Percentiles rank a stretch among this genome's conserved stretches.
phyloP scores from a whole-genome alignment of 2,329 filamentous ascomycete species.

The Colletotrichum godetiae region DNA sequence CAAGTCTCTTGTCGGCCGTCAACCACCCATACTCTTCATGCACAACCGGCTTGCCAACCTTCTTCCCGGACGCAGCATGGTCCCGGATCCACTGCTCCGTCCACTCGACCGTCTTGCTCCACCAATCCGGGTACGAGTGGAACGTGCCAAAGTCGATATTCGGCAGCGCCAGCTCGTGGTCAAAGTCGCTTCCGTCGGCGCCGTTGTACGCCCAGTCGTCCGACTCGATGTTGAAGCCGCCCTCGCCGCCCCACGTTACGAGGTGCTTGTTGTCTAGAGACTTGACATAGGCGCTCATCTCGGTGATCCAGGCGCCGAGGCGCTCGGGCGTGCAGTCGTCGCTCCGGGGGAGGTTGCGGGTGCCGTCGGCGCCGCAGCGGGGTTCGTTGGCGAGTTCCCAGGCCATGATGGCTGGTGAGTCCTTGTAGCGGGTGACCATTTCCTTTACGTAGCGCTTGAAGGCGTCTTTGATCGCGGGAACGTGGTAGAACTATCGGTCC shows the following conservation, averaged over 20 bases:
- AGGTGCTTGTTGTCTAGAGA: slow-evolving; percentile 62
- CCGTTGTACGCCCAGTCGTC: slow-evolving; percentile 59
- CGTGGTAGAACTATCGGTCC: slow-evolving; percentile 55
- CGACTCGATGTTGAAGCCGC: slow-evolving; percentile 61
- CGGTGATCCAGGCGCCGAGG: slow-evolving; percentile 60
- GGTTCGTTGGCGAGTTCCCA: slow-evolving; percentile 77
- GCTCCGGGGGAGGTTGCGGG: slow-evolving; percentile 57
- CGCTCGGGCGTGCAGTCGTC: slow-evolving; percentile 52
- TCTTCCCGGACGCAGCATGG: slow-evolving; percentile 56
- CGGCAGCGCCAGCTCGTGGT: slow-evolving; percentile 58
- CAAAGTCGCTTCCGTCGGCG: slow-evolving; percentile 64
- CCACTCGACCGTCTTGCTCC: slow-evolving; percentile 64
- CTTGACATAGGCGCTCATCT: slow-evolving; percentile 67
- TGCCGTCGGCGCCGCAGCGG: slow-evolving; percentile 58
- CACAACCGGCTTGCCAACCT: slow-evolving; percentile 62
- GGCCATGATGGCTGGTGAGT: slow-evolving; percentile 70
- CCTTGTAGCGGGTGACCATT: slow-evolving; percentile 69
- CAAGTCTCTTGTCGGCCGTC: slow-evolving; percentile 58
- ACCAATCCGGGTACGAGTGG: slow-evolving; percentile 68
- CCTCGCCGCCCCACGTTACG: slow-evolving; percentile 68
- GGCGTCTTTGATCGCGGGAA: slow-evolving; percentile 61
- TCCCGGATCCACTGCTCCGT: slow-evolving; percentile 65
- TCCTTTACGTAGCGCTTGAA: slow-evolving; percentile 69
- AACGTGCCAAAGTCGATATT: slow-evolving; percentile 66
- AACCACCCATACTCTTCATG: slow-evolving; percentile 68